Conservation (phyloP, 306 rosid genomes). For the Astragalus membranaceus region DNA sequence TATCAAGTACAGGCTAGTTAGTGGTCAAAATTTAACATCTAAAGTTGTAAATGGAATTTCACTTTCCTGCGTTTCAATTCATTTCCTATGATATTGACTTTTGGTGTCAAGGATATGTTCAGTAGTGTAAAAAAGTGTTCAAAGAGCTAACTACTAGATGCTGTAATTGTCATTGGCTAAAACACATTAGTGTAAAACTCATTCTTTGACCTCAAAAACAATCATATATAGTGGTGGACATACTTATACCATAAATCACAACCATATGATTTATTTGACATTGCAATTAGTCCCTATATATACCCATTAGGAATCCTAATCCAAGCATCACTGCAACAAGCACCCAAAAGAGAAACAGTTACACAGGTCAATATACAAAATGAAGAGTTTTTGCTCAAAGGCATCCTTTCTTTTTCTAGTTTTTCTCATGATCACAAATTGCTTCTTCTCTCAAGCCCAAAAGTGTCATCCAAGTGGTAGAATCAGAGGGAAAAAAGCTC, state of each 20-base stretch:
- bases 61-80: background rate
- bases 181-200: background rate
- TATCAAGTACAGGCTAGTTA: too few relatives aligned
- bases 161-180: too few relatives aligned
- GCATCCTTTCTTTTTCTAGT: background rate
- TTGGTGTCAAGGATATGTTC: too few relatives aligned
- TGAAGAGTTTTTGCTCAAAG: constrained; percentile 2
- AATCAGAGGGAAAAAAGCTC: constrained; percentile 20
- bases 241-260: too few relatives aligned
- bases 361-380: background rate
- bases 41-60: too few relatives aligned
- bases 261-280: background rate
- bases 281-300: background rate
- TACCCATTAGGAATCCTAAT: background rate
- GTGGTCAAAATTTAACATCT: too few relatives aligned
- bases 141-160: too few relatives aligned
- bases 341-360: background rate
- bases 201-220: background rate
- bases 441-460: constrained; percentile 10
- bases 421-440: background rate
- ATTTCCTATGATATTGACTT: background rate
- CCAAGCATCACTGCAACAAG: background rate
- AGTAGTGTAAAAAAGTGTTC: too few relatives aligned
- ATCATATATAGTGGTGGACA: background rate
- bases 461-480: constrained; percentile 18